phyloP scores from a whole-genome alignment of 2,329 filamentous ascomycete genomes.

The Mollisiaceae sp. region DNA sequence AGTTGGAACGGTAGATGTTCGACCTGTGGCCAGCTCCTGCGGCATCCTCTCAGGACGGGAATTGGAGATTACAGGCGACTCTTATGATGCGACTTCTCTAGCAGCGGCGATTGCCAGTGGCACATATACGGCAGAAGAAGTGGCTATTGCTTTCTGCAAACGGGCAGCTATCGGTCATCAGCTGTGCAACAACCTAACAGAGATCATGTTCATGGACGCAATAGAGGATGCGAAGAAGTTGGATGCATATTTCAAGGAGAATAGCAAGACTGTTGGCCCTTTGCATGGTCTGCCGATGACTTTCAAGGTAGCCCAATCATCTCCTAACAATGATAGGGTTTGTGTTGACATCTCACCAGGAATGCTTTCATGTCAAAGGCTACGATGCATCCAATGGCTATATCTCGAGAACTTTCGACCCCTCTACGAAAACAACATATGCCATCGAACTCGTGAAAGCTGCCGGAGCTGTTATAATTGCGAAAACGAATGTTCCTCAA shows the following conservation, averaged over 20 bases:
- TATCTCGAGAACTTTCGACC: constrained; percentile 70
- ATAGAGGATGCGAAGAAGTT: constrained; percentile 46
- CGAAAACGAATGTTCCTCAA: constrained; percentile 85
- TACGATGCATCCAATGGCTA: constrained; percentile 85
- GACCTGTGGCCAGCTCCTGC: constrained; percentile 22
- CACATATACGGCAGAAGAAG: constrained; percentile 39
- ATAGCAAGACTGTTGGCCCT: constrained; percentile 40
- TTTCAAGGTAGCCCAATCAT: constrained; percentile 11
- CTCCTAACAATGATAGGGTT: constrained; percentile 29
- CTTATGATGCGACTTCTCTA: constrained; percentile 32
- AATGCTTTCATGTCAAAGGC: constrained; percentile 75
- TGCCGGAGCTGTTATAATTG: constrained; percentile 87
- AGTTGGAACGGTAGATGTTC: constrained; percentile 23
- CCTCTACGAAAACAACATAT: constrained; percentile 55
- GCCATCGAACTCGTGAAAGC: constrained; percentile 66
- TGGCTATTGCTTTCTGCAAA: constrained; percentile 52
- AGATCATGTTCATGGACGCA: constrained; percentile 50
- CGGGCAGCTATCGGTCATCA: constrained; percentile 53
- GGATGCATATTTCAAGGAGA: constrained; percentile 48
- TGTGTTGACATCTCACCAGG: constrained; percentile 51
- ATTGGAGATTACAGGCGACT: constrained; percentile 30
- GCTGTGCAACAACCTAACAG: constrained; percentile 48
- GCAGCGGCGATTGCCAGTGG: constrained; percentile 26
- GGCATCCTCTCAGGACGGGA: constrained; percentile 29
- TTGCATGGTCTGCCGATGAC: constrained; percentile 24